Base-by-base conservation (phyloP, 2,329 filamentous ascomycete genomes). In the Colletotrichum sp. region DNA sequence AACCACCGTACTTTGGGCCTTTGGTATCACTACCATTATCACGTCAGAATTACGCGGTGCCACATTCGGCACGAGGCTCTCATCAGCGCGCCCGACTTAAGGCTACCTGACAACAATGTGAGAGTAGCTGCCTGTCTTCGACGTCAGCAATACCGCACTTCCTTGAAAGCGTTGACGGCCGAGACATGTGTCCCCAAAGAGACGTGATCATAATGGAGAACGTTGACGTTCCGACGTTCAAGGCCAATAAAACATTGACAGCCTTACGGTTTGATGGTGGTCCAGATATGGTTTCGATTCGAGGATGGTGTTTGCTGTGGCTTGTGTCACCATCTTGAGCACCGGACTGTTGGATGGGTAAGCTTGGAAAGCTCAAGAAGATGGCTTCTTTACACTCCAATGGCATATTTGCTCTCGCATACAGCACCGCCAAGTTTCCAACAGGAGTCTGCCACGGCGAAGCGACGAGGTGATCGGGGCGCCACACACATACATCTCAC, bases 191-290 rank as follows among this genome's bases (percentile, higher is more conserved):
- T 44, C 34, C 44, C 21, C 28, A 15, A 15, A 21, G 24, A 34
- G n/a, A 39, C 28, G 6, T 44, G 34, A 34, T n/a, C 21, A 21
- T 26, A 18, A 39, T 18, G 21, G 18, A 26, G 44, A n/a, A 36
- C 24, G 62, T 69, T 63, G 18, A 72, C 18, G 21, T 26, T 52
- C 16, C 4, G 13, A 18, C 6, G 4, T 32, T 21, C 9, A 15
- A 71, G 36, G 16, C 63, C 63, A 64, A 49, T 24, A 5, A 49
- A 26, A 49, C 4, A 32, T 3, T 62, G 59, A 12, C 57, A 74
- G 70, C 70, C 70, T 74, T 69, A 36, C 26, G 26, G 16, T n/a
- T 52, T 52, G 28, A 18, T 65, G 70, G 64, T 74, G 70, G 70
- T 65, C 64, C 21, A 15, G 28, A 55, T 36, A 60, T 39, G 28